Percentiles rank a stretch among this genome's conserved stretches.
phyloP scores from a whole-genome alignment of 2,329 filamentous ascomycete species.

The Mollisiaceae sp. region DNA sequence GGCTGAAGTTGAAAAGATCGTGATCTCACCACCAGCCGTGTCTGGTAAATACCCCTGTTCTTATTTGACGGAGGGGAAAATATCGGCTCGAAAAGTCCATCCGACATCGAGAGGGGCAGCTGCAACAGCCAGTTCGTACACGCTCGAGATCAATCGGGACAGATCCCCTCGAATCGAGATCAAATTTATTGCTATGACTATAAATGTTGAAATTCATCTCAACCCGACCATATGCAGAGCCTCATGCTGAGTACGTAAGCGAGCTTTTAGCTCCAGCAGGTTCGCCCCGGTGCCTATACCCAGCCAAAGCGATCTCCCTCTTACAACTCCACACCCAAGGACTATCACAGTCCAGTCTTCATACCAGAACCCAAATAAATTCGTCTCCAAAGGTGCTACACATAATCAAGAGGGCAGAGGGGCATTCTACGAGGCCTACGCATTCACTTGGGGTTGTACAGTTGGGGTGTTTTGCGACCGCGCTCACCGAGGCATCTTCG shows the following conservation, averaged over 20 bases:
- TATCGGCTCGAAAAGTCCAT: background rate
- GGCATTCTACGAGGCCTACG: conserved; percentile 12
- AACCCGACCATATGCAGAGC: conserved; percentile 10
- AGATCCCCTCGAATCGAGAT: background rate
- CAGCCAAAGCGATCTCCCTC: conserved; percentile 32
- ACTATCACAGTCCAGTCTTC: conserved; percentile 21
- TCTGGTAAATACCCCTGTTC: background rate
- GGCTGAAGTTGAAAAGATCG: background rate
- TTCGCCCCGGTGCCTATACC: conserved; percentile 30
- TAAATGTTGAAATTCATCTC: background rate
- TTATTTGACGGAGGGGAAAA: background rate
- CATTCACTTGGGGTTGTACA: conserved; percentile 21
- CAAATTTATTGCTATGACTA: background rate
- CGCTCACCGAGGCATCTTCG: conserved; percentile 5
- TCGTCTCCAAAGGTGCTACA: conserved; percentile 22
- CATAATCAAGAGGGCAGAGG: conserved; percentile 22
- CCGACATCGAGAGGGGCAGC: background rate
- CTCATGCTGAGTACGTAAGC: conserved; percentile 31
- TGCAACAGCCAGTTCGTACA: background rate
- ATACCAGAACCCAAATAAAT: conserved; percentile 25
- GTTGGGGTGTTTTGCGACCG: conserved; percentile 15
- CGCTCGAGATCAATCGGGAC: background rate
- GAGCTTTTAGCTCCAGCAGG: conserved; percentile 21
- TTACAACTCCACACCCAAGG: conserved; percentile 37
- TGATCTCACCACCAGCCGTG: background rate